Percentiles rank a stretch among this genome's conserved stretches.
Conservation (phyloP, 495 filamentous ascomycete species). For the Xylaria telfairii region DNA sequence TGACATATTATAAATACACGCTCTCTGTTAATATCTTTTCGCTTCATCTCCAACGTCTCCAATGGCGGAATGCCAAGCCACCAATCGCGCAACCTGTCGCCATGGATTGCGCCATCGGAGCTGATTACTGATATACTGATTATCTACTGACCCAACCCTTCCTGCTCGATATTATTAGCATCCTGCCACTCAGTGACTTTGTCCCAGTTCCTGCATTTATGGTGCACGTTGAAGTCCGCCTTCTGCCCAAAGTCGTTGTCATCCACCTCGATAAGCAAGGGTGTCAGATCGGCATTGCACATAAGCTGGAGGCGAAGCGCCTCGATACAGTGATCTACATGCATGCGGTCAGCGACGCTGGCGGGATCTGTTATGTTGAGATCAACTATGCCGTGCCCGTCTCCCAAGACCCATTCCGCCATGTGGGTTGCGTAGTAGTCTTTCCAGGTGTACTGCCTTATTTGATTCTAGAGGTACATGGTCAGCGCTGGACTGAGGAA, state of each 20-base stretch:
- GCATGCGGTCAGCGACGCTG: slow-evolving; percentile 24
- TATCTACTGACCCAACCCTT: no score
- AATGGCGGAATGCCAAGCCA: slow-evolving; percentile 1
- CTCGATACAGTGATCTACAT: slow-evolving; percentile 41
- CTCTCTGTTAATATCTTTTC: not conserved
- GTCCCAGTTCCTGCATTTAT: slow-evolving; percentile 32
- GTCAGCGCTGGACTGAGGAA: not conserved
- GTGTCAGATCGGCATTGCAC: slow-evolving; percentile 37
- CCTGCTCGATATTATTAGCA: not conserved
- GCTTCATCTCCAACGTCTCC: slow-evolving; percentile 7
- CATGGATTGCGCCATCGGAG: slow-evolving; percentile 9
- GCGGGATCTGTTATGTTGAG: not conserved
- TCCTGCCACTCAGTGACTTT: slow-evolving; percentile 26
- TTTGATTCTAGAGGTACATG: slow-evolving; percentile 28
- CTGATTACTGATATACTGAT: no score
- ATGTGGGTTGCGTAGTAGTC: slow-evolving; percentile 24
- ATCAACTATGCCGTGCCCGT: not conserved
- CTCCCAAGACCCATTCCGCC: not conserved
- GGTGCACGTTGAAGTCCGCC: slow-evolving; percentile 26
- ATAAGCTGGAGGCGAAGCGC: slow-evolving; percentile 32
- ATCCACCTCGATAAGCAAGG: slow-evolving; percentile 27
- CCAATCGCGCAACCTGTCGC: slow-evolving; percentile 1
- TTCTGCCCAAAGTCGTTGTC: slow-evolving; percentile 13
- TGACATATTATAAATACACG: not conserved
- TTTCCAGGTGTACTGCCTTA: slow-evolving; percentile 34